Percentiles rank a stretch among this genome's conserved stretches.
These are phyloP conservation scores for Orbilia javanica DNA, from an alignment of 2,329 filamentous ascomycete species.

Conservation along the genomic window DNA sequence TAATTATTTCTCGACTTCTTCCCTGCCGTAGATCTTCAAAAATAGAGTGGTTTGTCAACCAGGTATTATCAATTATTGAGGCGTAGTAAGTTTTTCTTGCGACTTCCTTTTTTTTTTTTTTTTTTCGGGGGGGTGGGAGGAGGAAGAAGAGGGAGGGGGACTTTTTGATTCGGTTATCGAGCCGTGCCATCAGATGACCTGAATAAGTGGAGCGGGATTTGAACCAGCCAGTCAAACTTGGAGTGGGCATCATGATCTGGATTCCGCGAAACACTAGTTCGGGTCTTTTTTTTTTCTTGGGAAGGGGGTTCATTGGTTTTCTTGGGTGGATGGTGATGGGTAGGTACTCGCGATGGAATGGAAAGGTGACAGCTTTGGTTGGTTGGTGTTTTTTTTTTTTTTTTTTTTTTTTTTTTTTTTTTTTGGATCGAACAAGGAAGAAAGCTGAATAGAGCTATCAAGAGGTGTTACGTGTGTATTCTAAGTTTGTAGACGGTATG, in stretches of 20 bases:
- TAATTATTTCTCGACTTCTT: background rate
- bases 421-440: no score
- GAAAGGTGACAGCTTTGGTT: background rate
- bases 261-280: conserved; percentile 20
- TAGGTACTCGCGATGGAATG: background rate
- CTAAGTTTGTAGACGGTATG: no score
- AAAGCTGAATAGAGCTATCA: no score
- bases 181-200: conserved; percentile 26
- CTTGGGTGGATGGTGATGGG: background rate
- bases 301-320: background rate
- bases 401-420: background rate
- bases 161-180: conserved; percentile 26
- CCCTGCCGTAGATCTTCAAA: conserved; percentile 24
- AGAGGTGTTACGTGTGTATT: no score
- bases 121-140: background rate
- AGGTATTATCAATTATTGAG: background rate
- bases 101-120: no score
- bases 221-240: conserved; percentile 1
- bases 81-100: background rate
- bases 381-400: background rate
- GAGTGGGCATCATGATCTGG: background rate
- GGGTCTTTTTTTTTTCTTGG: background rate
- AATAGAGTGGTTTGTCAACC: conserved; percentile 13
- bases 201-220: conserved; percentile 9
- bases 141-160: background rate